These are phyloP conservation scores for Dipodascopsis tothii DNA, from an alignment of 805 yeast species.

Conservation along the genomic window DNA sequence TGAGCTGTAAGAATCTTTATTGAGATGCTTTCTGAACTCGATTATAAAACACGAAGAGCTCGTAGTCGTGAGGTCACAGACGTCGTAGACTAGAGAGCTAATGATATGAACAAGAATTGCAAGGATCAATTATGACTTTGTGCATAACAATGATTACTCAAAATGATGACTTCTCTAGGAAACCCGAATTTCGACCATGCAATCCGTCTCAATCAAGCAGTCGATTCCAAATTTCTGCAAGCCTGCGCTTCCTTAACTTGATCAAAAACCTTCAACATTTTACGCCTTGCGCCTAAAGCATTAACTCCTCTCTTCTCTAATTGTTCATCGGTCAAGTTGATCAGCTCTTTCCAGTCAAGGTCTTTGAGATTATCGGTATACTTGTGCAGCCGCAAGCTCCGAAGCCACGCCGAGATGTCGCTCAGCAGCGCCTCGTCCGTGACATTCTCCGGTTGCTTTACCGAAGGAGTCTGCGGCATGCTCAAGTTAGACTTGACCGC, in stretches of 20 bases:
- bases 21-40: too few species aligned
- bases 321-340: constrained; percentile 59
- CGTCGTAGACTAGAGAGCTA: too few species aligned
- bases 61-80: too few species aligned
- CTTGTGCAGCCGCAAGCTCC: constrained; percentile 82
- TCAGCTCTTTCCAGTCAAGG: constrained; percentile 70
- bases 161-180: too few species aligned
- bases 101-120: too few species aligned
- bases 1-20: too few species aligned
- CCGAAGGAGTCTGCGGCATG: not conserved
- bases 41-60: too few species aligned
- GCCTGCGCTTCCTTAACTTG: not conserved
- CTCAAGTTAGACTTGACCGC: not conserved
- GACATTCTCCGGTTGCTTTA: constrained; percentile 19
- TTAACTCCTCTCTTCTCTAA: constrained; percentile 76
- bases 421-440: constrained; percentile 36
- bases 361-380: constrained; percentile 78
- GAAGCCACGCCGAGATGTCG: constrained; percentile 89
- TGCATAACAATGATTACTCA: too few species aligned
- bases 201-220: too few species aligned
- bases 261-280: constrained; percentile 53
- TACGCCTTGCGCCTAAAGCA: constrained; percentile 93
- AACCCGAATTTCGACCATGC: too few species aligned
- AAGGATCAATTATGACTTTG: too few species aligned
- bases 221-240: not conserved